phyloP scores from a whole-genome alignment of 108 stramenopile species.

The Schizochytrium sp. region DNA sequence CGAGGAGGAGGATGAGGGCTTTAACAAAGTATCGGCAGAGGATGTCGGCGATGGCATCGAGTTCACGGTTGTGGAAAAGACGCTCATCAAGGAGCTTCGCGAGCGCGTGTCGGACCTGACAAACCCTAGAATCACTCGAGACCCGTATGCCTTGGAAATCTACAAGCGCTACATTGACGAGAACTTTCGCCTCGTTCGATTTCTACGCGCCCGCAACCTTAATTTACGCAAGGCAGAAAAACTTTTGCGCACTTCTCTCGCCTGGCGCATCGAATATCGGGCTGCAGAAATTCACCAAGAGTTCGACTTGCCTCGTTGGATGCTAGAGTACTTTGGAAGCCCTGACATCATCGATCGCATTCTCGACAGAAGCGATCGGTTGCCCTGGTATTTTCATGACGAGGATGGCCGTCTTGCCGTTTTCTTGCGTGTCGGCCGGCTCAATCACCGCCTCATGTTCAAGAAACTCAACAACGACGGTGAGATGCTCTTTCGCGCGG shows the following conservation, averaged over 20 bases:
- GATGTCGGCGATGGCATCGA: neutral
- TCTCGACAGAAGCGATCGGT: neutral
- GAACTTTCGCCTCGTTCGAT: neutral
- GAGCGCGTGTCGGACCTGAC: neutral
- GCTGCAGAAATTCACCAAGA: neutral
- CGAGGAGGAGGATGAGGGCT: neutral
- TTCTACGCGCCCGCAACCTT: neutral
- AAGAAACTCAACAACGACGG: neutral
- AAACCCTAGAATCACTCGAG: neutral
- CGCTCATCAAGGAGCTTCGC: neutral
- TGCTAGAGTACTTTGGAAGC: conserved; percentile 7
- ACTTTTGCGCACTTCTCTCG: neutral
- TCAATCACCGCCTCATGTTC: neutral
- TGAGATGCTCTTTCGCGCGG: neutral
- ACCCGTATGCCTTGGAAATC: neutral
- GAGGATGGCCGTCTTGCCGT: neutral
- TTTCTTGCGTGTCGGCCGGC: neutral
- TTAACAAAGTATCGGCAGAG: neutral
- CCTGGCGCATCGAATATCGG: neutral
- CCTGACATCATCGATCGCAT: neutral
- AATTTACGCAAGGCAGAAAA: neutral
- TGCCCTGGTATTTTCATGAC: neutral
- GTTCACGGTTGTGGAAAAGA: neutral
- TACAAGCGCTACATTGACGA: neutral
- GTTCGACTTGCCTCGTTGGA: neutral